Evolutionary conservation across 352 stramenopile genomes (phyloP).

Genomic region (Pythium rishiriense): DNA sequence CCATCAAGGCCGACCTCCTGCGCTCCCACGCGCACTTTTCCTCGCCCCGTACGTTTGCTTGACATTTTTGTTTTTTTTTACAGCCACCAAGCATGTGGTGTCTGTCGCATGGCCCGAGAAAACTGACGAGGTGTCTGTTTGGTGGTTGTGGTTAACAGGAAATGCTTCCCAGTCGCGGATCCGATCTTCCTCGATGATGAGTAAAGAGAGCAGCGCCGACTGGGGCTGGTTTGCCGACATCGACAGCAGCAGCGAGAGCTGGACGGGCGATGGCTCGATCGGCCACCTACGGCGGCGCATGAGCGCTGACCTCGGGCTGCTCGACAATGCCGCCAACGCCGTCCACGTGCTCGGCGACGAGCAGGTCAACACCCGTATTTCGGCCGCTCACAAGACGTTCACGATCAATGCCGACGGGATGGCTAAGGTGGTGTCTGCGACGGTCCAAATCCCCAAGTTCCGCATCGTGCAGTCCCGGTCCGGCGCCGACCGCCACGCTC

Average conservation of each 20-base stretch:
- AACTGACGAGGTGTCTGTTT: not conserved
- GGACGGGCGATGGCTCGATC: constrained; percentile 67
- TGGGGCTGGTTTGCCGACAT: constrained; percentile 90
- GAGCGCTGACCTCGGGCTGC: constrained; percentile 70
- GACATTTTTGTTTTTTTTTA: not conserved
- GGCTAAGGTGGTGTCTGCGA: constrained; percentile 76
- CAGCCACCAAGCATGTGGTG: not conserved
- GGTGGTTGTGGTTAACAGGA: constrained; percentile 14
- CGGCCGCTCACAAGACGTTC: constrained; percentile 86
- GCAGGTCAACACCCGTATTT: constrained; percentile 81
- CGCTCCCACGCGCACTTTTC: constrained; percentile 71
- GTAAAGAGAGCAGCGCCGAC: constrained; percentile 78
- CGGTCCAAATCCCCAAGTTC: constrained; percentile 86
- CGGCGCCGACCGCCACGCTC: constrained; percentile 77
- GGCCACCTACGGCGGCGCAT: constrained; percentile 62
- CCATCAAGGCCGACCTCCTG: constrained; percentile 77
- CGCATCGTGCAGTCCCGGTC: constrained; percentile 85
- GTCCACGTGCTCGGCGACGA: constrained; percentile 83
- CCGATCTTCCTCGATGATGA: constrained; percentile 66
- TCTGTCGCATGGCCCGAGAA: constrained; percentile 29
- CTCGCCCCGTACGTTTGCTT: constrained; percentile 48
- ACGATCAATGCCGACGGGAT: constrained; percentile 73
- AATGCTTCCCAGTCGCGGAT: constrained; percentile 40
- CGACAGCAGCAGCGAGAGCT: constrained; percentile 84
- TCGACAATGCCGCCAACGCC: constrained; percentile 49